Base-by-base conservation (phyloP, 139 green algal genomes). In the Coccomyxa sp. region DNA sequence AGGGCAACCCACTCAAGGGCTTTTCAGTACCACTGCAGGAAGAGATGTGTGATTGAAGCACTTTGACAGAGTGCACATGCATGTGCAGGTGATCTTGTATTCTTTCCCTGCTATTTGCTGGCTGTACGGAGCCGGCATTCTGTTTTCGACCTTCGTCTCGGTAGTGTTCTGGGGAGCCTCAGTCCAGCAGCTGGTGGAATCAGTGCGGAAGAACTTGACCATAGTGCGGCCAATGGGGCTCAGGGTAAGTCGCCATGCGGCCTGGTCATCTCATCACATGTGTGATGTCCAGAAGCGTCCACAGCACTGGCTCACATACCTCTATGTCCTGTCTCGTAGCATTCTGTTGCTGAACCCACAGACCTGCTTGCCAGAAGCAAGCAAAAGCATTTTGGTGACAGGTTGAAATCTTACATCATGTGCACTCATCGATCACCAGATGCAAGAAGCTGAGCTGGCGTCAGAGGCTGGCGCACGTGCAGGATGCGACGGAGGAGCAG, bases 21-120 rank as follows among this genome's bases (percentile, higher is more conserved):
- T n/a, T n/a, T n/a, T n/a, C n/a, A n/a, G n/a, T n/a, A n/a, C n/a
- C n/a, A n/a, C n/a, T n/a, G n/a, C n/a, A n/a, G n/a, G n/a, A n/a
- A n/a, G n/a, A n/a, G n/a, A n/a, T n/a, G n/a, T n/a, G n/a, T n/a
- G n/a, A n/a, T n/a, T n/a, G n/a, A n/a, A n/a, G n/a, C n/a, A n/a
- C n/a, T n/a, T n/a, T n/a, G n/a, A n/a, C n/a, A n/a, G n/a, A n/a
- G n/a, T n/a, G n/a, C n/a, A n/a, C n/a, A n/a, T n/a, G n/a, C n/a
- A n/a, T n/a, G n/a, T 79, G 70, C 88, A 88, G 76, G 82, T 89
- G 41, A 90, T 94, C 70, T 84, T 95, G 31, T 89, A 91, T 79
- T 82, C 85, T 55, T 96, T 96, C 84, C 92, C 92, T 1, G 92
- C 90, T 16, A 85, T 97, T 35, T 97, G 93, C 87, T 96, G 93